Evolutionary conservation across 495 filamentous ascomycete species (phyloP).

Genomic region (Aspergillus egyptiacus): DNA sequence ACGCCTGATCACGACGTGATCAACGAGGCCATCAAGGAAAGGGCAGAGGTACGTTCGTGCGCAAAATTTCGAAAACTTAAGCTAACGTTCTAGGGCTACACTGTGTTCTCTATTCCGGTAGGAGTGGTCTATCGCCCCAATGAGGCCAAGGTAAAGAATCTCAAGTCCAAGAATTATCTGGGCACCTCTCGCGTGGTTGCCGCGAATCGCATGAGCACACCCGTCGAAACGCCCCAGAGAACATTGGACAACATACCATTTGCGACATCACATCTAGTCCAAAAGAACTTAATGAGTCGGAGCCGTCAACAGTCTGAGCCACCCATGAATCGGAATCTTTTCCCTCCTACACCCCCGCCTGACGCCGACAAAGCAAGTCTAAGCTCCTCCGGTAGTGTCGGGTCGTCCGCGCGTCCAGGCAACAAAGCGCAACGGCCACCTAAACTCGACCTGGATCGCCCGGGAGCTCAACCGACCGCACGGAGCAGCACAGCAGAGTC

Average conservation of each 20-base stretch:
- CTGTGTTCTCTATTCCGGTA: constrained; percentile 97
- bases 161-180: constrained; percentile 94
- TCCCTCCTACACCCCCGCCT: constrained; percentile 93
- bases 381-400: constrained; percentile 19
- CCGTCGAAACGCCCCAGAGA: constrained; percentile 2
- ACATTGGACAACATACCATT: constrained; percentile 54
- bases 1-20: constrained; percentile 96
- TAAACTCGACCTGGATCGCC: constrained; percentile 35
- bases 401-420: constrained; percentile 21
- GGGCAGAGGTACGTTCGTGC: constrained; percentile 67
- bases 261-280: constrained; percentile 85
- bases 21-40: constrained; percentile 88
- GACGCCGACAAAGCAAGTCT: constrained; percentile 57
- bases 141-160: constrained; percentile 94
- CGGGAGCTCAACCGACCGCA: constrained; percentile 25
- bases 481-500: constrained; percentile 20
- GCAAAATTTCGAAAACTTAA: not conserved
- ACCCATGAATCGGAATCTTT: constrained; percentile 76
- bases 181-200: constrained; percentile 93
- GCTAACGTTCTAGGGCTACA: constrained; percentile 63
- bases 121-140: constrained; percentile 93
- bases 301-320: constrained; percentile 82
- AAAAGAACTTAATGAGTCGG: constrained; percentile 66
- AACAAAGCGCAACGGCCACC: constrained; percentile 34
- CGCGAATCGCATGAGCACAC: constrained; percentile 59